phyloP scores from a whole-genome alignment of 805 yeast genomes.

The Debaryomyces castellii region DNA sequence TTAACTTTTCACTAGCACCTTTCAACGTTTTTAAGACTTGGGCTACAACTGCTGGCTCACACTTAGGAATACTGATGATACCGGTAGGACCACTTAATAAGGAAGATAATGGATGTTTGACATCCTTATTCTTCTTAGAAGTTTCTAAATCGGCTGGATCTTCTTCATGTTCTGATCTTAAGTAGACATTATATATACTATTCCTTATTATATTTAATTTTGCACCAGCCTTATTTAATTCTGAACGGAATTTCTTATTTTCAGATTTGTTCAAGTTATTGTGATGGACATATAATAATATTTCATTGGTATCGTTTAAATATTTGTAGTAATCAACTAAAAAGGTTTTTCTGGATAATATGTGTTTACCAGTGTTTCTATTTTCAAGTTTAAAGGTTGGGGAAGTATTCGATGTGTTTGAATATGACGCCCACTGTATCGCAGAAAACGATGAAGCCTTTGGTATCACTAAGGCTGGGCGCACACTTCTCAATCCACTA shows the following conservation, averaged over 20 bases:
- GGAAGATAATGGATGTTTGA: constrained; percentile 65
- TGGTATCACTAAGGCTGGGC: neutral
- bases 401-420: constrained; percentile 2
- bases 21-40: constrained; percentile 61
- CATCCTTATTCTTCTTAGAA: constrained; percentile 38
- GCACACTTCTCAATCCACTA: constrained; percentile 3
- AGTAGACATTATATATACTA: constrained; percentile 68
- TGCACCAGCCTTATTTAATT: constrained; percentile 66
- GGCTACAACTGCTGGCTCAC: constrained; percentile 70
- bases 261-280: constrained; percentile 75
- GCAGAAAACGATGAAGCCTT: neutral
- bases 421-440: constrained; percentile 1
- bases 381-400: constrained; percentile 7
- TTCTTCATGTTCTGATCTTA: constrained; percentile 62
- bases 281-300: constrained; percentile 80
- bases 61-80: constrained; percentile 61
- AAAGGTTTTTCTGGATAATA: constrained; percentile 79
- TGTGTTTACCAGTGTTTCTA: constrained; percentile 58
- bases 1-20: constrained; percentile 66
- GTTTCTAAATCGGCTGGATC: constrained; percentile 75
- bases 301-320: constrained; percentile 63
- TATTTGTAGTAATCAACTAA: constrained; percentile 77
- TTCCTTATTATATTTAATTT: constrained; percentile 67
- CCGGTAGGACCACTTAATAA: constrained; percentile 87
- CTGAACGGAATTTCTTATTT: constrained; percentile 59